Percentiles rank a stretch among this genome's conserved stretches.
Conservation (phyloP, 495 filamentous ascomycete species). For the Podospora tetraspora region DNA sequence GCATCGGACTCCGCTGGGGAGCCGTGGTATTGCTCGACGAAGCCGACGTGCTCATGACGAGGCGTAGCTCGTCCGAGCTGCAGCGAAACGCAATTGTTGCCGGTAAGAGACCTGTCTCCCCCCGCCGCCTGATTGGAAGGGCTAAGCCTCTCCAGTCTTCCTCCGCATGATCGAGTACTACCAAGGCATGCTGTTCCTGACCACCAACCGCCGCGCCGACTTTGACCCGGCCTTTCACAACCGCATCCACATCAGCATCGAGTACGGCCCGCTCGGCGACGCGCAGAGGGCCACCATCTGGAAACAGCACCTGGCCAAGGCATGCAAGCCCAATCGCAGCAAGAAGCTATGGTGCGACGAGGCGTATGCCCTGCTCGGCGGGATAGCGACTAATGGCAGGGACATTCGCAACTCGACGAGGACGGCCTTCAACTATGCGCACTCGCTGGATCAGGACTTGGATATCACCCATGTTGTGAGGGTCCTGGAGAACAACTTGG, state of each 20-base stretch:
- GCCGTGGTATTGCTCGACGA: slow-evolving; percentile 36
- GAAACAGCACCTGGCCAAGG: background rate
- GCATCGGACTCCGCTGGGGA: slow-evolving; percentile 7
- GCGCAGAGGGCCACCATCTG: background rate
- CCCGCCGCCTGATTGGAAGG: too few species aligned
- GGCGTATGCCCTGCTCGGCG: background rate
- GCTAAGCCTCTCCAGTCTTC: slow-evolving; percentile 26
- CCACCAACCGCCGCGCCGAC: slow-evolving; percentile 24
- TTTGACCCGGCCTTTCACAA: slow-evolving; percentile 34
- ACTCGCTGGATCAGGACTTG: background rate
- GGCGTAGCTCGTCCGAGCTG: slow-evolving; percentile 20
- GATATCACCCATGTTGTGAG: background rate
- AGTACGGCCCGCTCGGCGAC: slow-evolving; percentile 24
- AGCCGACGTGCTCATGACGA: slow-evolving; percentile 34
- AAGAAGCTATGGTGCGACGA: slow-evolving; percentile 3
- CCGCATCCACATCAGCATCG: slow-evolving; percentile 40
- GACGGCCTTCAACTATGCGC: background rate
- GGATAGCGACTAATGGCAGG: background rate
- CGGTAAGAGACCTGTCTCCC: too few species aligned
- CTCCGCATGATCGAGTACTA: slow-evolving; percentile 51
- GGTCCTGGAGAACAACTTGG: background rate
- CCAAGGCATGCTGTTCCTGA: slow-evolving; percentile 39
- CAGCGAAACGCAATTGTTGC: slow-evolving; percentile 4
- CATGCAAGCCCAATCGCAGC: background rate
- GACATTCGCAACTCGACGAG: slow-evolving; percentile 1